Evolutionary conservation across 176 grass and related monocot genomes (phyloP).

Genomic region (Ensete ventricosum): DNA sequence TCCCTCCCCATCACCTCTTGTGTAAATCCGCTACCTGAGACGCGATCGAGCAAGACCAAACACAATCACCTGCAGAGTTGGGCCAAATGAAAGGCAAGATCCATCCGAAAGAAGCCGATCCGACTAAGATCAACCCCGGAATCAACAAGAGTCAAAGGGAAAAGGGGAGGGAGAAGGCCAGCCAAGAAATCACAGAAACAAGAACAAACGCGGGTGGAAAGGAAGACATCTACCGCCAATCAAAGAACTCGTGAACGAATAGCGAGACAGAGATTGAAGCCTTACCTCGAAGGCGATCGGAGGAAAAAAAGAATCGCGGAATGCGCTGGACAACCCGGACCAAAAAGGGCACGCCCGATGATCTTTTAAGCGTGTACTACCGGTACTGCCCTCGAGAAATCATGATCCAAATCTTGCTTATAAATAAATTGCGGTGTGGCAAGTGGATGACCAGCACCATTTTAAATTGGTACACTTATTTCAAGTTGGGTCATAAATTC

Average conservation of each 20-base stretch:
- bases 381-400: too few species aligned
- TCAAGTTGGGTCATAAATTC: too few species aligned
- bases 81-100: background rate
- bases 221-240: background rate
- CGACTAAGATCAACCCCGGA: background rate
- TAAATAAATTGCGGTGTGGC: too few species aligned
- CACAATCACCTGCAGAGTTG: background rate
- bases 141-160: background rate
- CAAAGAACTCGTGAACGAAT: background rate
- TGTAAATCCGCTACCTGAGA: background rate
- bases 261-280: background rate
- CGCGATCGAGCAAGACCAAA: background rate
- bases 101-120: background rate
- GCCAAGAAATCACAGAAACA: background rate
- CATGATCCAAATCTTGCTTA: too few species aligned
- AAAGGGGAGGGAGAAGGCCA: background rate
- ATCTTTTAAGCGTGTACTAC: too few species aligned
- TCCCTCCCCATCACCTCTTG: conserved; percentile 67
- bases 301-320: background rate
- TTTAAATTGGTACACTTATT: too few species aligned
- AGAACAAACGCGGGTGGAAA: background rate
- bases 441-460: too few species aligned
- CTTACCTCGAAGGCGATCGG: background rate
- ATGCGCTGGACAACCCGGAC: too few species aligned
- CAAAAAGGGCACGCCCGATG: too few species aligned